Evolutionary conservation across 176 grass and related monocot species (phyloP).

Genomic region (Oryza longistaminata): DNA sequence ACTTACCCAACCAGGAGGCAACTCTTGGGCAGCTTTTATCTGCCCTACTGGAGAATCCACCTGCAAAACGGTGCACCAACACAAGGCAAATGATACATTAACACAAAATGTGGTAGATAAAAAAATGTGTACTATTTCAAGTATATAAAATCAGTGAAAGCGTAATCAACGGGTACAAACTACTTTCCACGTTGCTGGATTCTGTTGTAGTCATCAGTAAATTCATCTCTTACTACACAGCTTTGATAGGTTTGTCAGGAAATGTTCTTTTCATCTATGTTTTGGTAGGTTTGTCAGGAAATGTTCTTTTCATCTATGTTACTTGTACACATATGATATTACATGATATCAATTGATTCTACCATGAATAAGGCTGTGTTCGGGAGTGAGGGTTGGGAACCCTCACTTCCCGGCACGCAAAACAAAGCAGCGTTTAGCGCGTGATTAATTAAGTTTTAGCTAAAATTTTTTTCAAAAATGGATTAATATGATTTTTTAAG

Average conservation of each 20-base stretch:
- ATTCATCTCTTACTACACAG: neutral
- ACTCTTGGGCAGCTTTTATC: constrained; percentile 30
- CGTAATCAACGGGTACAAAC: neutral
- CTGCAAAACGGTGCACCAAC: constrained; percentile 40
- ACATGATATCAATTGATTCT: constrained; percentile 27
- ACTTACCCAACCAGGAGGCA: constrained; percentile 89
- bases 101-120: constrained; percentile 7
- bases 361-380: constrained; percentile 17
- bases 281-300: neutral
- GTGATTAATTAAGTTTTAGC: too few species aligned
- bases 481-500: too few species aligned
- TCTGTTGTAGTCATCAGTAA: neutral
- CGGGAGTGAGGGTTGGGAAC: too few species aligned
- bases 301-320: constrained; percentile 7
- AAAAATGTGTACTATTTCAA: neutral
- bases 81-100: neutral
- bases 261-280: constrained; percentile 14
- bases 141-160: neutral
- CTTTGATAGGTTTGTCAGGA: neutral
- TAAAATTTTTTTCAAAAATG: too few species aligned
- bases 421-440: too few species aligned
- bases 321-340: neutral
- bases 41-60: constrained; percentile 44
- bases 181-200: neutral
- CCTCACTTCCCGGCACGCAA: too few species aligned